Evolutionary conservation across 1,139 yeast species (phyloP), one percentile per base, ranked within the genome.

Genomic region (Protomyces lactucae-debilis): DNA sequence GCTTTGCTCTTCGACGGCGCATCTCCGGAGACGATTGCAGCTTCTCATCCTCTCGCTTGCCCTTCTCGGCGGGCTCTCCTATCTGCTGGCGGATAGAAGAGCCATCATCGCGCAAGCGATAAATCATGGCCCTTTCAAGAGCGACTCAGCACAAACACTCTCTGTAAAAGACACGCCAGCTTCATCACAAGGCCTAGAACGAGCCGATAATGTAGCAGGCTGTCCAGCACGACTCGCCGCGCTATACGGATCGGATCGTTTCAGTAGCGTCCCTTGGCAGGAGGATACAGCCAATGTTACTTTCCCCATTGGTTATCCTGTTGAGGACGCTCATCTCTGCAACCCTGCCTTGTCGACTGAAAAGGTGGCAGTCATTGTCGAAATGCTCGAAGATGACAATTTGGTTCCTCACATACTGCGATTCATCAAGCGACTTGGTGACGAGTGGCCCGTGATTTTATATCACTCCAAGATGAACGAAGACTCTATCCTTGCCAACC

Each of bases 301-400:
- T 0, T 43, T 43, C 23, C 48, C 48, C 8, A 23, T 3, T 2
- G 48, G 48, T 1, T 10, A 10, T n/a, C 48, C 48, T 6, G 48
- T 43, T 5, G 23, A 16, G 12, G 48, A 43, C 9, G 48, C 48
- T 10, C 48, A 43, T n/a, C 48, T 43, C 12, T 43, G 48, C 18
- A 18, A 16, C 5, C 23, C 48, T n/a, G 4, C 23, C 18, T 21
- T 43, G 2, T 43, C 48, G 10, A 16, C 18, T 12, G 23, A 43
- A 21, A 59, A 59, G 36, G 63, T 59, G 6, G 63, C 63, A 3
- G 54, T 55, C 36, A 40, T 59, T 43, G 32, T 51, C n/a, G 63
- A 59, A 39, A 46, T 52, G 39, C 52, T 55, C 32, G 18, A 23
- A 14, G 57, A 59, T 21, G 52, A 52, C 10, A 51, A 39, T 12